Evolutionary conservation across 2,329 filamentous ascomycete species (phyloP), one percentile per base, ranked within the genome.

Genomic region (Ascochyta lentis): DNA sequence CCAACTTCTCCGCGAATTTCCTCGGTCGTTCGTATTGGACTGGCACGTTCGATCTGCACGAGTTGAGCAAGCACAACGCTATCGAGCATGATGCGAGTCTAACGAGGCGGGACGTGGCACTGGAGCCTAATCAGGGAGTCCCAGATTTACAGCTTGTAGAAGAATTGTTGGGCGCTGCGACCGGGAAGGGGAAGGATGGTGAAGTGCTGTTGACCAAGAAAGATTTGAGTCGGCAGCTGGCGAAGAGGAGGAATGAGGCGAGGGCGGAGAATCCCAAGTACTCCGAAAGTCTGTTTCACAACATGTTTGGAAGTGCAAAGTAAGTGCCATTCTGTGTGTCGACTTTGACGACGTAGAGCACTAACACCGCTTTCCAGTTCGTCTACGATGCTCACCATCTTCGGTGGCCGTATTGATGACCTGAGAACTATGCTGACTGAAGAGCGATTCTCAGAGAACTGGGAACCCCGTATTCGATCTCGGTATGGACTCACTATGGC

Each of bases 321-420:
- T 74, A 61, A 56, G 71, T 62, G 16, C 13, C 23, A 23, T 13
- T 2, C 7, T 4, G 33, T 3, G 4, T 8, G 9, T 15, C 2
- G n/a, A 13, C 19, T 23, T 8, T 34, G 9, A 19, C 2, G 7
- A 3, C 7, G 3, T 9, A 9, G 16, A 16, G 6, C 15, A n/a
- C 58, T 64, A 35, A 48, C 48, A 23, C 23, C 0, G 0, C 1
- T 26, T 2, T 12, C 8, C 24, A 78, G 76, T 53, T 77, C 75
- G 8, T 76, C 75, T 1, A 78, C 76, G 19, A 78, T 78, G 76
- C 66, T 78, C 37, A 78, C 76, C 0, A 72, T 78, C 29, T 78
- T 78, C 35, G 76, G 71, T 39, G 76, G 76, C 16, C 61, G 63
- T 1, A 65, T 78, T 29, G 60, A 72, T 26, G 76, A 78, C 52